Conservation (phyloP, 345 rosid genomes). For the Moricandia arvensis region DNA sequence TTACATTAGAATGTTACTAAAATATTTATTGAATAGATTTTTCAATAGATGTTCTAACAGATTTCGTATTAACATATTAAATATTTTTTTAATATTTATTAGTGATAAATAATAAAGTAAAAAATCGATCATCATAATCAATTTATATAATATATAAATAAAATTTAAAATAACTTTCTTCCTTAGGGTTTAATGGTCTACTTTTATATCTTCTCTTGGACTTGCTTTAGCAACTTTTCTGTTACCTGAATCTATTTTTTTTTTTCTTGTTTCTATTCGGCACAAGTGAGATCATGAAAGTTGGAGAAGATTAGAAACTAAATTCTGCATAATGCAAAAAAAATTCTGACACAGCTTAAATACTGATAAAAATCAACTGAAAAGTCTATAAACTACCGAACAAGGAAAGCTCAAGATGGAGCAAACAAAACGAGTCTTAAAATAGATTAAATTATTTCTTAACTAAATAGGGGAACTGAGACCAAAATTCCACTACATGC, state of each 20-base stretch:
- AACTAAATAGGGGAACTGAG: not conserved
- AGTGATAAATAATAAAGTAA: too few species aligned
- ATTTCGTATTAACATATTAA: too few species aligned
- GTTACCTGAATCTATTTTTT: too few species aligned
- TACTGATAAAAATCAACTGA: not conserved
- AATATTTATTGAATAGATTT: too few species aligned
- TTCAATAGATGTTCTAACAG: too few species aligned
- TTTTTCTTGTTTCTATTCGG: too few species aligned
- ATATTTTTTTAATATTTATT: too few species aligned
- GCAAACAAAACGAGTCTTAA: not conserved
- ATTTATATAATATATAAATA: too few species aligned
- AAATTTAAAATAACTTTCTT: conserved; percentile 7
- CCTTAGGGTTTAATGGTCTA: not conserved
- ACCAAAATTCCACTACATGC: not conserved
- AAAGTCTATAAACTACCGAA: not conserved
- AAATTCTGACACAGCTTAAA: not conserved
- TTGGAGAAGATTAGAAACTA: not conserved
- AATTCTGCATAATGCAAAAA: not conserved
- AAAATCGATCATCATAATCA: too few species aligned
- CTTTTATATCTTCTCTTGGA: not conserved
- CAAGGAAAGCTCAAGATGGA: not conserved
- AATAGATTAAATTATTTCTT: not conserved
- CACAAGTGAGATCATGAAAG: too few species aligned
- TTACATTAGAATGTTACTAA: too few species aligned
- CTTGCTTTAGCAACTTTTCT: not conserved